phyloP scores from a whole-genome alignment of 2,329 filamentous ascomycete species.

The Rhynchosporium secalis region DNA sequence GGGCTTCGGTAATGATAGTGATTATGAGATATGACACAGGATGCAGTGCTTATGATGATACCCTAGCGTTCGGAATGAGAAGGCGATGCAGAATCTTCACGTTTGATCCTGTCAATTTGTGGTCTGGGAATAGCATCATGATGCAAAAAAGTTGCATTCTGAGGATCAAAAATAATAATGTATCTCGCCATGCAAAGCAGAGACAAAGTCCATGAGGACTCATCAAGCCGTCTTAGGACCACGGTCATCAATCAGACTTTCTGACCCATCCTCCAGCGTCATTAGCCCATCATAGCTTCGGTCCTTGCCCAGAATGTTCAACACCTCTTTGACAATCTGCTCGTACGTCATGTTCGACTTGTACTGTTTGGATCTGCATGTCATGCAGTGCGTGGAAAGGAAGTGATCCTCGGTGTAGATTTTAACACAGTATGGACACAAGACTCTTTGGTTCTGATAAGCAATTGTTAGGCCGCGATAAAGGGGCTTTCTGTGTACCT shows the following conservation, averaged over 20 bases:
- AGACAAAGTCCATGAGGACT: background rate
- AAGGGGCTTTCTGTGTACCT: too few relatives aligned
- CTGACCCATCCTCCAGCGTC: background rate
- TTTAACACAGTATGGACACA: too few relatives aligned
- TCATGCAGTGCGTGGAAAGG: background rate
- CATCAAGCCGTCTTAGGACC: background rate
- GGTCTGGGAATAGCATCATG: background rate
- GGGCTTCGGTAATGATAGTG: constrained; percentile 28
- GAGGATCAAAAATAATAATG: too few relatives aligned
- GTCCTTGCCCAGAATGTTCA: background rate
- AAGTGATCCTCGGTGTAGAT: background rate
- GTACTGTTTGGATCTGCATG: background rate
- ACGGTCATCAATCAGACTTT: background rate
- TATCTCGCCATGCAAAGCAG: too few relatives aligned
- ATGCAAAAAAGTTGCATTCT: background rate
- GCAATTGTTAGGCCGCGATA: too few relatives aligned
- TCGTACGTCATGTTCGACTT: background rate
- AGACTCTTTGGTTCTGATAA: too few relatives aligned
- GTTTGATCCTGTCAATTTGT: background rate
- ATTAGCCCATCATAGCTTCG: background rate
- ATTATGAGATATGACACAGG: constrained; percentile 22
- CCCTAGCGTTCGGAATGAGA: constrained; percentile 15
- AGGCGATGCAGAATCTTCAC: background rate
- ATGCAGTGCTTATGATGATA: constrained; percentile 7
- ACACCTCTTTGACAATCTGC: background rate